phyloP scores from a whole-genome alignment of 2,329 filamentous ascomycete species.

The Cytospora piceicola region DNA sequence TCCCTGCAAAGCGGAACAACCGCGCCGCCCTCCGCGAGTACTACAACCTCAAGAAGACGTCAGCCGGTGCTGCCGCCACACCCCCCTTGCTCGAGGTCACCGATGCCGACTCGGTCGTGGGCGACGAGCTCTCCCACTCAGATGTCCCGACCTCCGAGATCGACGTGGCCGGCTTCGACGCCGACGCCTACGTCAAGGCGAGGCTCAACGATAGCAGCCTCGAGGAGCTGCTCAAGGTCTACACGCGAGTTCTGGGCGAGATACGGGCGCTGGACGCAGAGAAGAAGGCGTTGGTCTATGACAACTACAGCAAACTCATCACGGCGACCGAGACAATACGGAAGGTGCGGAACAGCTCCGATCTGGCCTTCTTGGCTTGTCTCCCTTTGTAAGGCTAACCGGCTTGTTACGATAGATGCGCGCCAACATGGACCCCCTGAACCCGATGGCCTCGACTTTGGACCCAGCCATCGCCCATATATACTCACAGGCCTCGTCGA shows the following conservation, averaged over 20 bases:
- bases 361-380: neutral
- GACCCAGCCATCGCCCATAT: constrained; percentile 76
- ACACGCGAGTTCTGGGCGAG: constrained; percentile 75
- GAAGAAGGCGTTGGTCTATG: constrained; percentile 95
- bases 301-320: constrained; percentile 97
- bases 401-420: constrained; percentile 61
- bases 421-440: constrained; percentile 77
- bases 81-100: constrained; percentile 49
- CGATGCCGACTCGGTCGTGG: constrained; percentile 38
- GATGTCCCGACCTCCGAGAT: constrained; percentile 72
- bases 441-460: constrained; percentile 73
- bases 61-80: constrained; percentile 41
- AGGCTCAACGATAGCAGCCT: constrained; percentile 66
- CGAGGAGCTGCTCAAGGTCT: constrained; percentile 70
- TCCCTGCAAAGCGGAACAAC: constrained; percentile 61
- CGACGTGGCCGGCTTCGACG: constrained; percentile 73
- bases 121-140: constrained; percentile 42
- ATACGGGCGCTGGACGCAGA: constrained; percentile 91
- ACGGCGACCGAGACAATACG: constrained; percentile 95
- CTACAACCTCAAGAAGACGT: constrained; percentile 74
- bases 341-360: constrained; percentile 53
- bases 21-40: constrained; percentile 90
- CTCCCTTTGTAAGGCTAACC: neutral
- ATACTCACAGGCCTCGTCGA: constrained; percentile 62
- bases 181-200: constrained; percentile 67